A percentile compares a stretch with the other conserved stretches of the same genome.
phyloP scores from a whole-genome alignment of 768 basidiomycete genomes.

The Lentinula boryana region DNA sequence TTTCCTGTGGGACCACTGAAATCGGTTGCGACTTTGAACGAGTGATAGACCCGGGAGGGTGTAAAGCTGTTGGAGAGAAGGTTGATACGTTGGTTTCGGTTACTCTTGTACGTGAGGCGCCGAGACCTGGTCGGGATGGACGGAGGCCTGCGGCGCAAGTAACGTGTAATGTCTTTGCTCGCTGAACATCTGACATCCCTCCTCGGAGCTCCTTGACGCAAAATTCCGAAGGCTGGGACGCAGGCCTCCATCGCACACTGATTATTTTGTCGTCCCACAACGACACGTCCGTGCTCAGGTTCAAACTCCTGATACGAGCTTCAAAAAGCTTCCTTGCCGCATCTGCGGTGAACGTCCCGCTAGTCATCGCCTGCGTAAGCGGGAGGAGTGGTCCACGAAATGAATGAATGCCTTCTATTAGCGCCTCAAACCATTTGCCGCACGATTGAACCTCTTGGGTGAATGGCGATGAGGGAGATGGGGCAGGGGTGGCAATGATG shows the following conservation, averaged over 20 bases:
- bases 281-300: neutral
- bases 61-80: neutral
- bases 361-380: conserved; percentile 40
- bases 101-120: neutral
- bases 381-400: conserved; percentile 37
- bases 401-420: neutral
- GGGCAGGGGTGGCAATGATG: neutral
- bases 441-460: conserved; percentile 1
- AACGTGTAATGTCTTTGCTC: neutral
- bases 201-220: neutral
- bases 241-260: neutral
- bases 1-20: neutral
- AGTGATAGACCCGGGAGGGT: neutral
- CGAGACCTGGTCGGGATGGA: neutral
- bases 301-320: conserved; percentile 16
- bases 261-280: neutral
- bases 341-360: conserved; percentile 43
- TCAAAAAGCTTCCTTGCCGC: conserved; percentile 45
- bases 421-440: neutral
- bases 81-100: neutral
- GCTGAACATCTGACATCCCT: neutral
- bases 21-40: neutral
- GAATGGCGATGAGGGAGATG: conserved; percentile 5
- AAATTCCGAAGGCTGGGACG: neutral
- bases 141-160: neutral